Base-by-base conservation (phyloP, 176 grass and related monocot species). In the Phyllostachys edulis region DNA sequence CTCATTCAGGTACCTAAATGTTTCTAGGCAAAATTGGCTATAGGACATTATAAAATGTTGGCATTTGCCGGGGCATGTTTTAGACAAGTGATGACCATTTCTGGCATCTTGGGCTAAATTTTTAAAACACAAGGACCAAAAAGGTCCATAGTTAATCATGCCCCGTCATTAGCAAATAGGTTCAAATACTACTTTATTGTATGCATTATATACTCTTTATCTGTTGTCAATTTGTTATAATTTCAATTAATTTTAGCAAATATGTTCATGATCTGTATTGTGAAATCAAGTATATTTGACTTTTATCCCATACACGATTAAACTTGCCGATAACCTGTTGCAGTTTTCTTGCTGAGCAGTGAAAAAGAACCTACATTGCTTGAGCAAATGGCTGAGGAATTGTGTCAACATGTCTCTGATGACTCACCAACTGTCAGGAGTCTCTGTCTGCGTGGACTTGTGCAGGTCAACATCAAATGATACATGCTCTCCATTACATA, bases 381-480 rank as follows among this genome's bases (percentile, higher is more conserved):
- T 65, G 96, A 95, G 80, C 89, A 95, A 73, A 85, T 98, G 85
- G 92, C 95, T 57, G 92, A 95, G 63, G 91, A 90, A 73, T 77
- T 98, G 80, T 98, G 95, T 84, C 89, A 95, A 82, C 95, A 98
- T 82, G 95, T 98, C 54, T 95, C 92, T 36, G 96, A 98, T 89
- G 96, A 98, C 71, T 98, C 96, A 44, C 89, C 91, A 8, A 92
- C 91, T 69, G 92, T 95, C 38, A 93, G 88, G 79, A 95, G 93
- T 79, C 92, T 98, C 55, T 98, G 91, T 85, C 84, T 98, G 67
- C 83, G 89, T 59, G 96, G 92, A 69, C 96, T 98, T 87, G 96
- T 98, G 12, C 87, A 95, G 92, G 96, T 95, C 46, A 83, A 70
- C 56, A 62, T 71, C 65, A 62, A 67, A 71, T 56, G 71, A 69